Evolutionary conservation across 139 green algal species (phyloP), one percentile per base, ranked within the genome.

Genomic region (Chlamydomonas sp.): DNA sequence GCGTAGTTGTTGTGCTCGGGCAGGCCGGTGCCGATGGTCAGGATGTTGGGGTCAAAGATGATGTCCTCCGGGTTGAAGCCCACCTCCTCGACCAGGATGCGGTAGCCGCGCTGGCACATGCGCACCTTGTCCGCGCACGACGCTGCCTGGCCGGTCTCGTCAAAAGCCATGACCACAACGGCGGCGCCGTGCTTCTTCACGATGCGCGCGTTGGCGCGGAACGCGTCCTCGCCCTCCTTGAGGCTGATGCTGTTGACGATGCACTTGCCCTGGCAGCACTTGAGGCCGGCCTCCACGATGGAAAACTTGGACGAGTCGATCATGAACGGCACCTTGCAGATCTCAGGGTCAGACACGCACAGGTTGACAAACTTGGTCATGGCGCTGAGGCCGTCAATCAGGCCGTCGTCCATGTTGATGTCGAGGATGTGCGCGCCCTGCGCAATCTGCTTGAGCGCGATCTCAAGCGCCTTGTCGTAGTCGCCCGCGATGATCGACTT

Each of bases 31-130:
- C 91, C 94, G 5, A 99, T 84, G 16, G 94, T 97, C 8, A 99
- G 85, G 77, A 99, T 98, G 85, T 99, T 99, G 80, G 94, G 94
- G 77, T 99, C 94, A 48, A 99, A 99, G 65, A 99, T 91, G 81
- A 99, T 94, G 84, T 99, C 94, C 79, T 97, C 75, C 5, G 92
- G 87, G 71, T 94, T 85, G 76, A 98, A 97, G 50, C 87, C 89
- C 59, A 98, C 90, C 71, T 96, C 81, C 70, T 98, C 90, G 34
- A 98, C 92, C 73, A 99, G 75, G 33, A 97, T 96, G 63, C 85
- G 80, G 81, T 95, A 99, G 6, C 94, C 94, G 6, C 94, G 83
- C 63, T 83, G 67, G 84, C 94, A 99, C 64, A 99, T 99, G 78
- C 86, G 78, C 31, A 96, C 86, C 82, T 95, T 96, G 65, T 96